Evolutionary conservation across 164 flowering plant genomes (phyloP).

Genomic region (Magnolia changhungtana): DNA sequence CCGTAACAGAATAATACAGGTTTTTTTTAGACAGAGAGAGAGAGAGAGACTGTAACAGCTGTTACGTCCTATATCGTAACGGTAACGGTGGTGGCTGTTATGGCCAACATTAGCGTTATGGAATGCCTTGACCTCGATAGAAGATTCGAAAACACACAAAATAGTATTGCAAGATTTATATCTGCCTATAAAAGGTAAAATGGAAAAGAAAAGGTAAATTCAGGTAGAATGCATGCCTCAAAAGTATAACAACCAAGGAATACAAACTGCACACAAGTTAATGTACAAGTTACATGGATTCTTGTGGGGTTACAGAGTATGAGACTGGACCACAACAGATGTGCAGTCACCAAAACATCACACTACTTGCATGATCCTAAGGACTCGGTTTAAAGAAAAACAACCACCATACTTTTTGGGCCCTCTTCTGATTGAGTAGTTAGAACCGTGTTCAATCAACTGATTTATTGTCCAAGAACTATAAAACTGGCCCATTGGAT

Average conservation of each 20-base stretch:
- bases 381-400: not conserved
- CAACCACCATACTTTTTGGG: not conserved
- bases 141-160: not conserved
- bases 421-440: not conserved
- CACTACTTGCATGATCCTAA: not conserved
- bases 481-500: too few relatives aligned
- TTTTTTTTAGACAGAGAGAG: too few relatives aligned
- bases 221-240: not conserved
- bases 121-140: too few relatives aligned
- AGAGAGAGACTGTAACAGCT: too few relatives aligned
- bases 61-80: too few relatives aligned
- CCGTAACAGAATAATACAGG: too few relatives aligned
- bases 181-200: not conserved
- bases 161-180: not conserved
- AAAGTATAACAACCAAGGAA: not conserved
- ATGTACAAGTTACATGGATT: not conserved
- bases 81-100: too few relatives aligned
- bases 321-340: not conserved
- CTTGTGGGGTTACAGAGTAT: not conserved
- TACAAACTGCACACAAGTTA: not conserved
- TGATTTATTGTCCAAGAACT: too few relatives aligned
- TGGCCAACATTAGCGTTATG: too few relatives aligned
- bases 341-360: not conserved
- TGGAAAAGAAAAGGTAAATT: not conserved
- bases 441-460: too few relatives aligned